Percentiles rank a stretch among this genome's conserved stretches.
These are phyloP conservation scores for Ophiognomonia clavigignenti-juglandacearum DNA, from an alignment of 2,329 filamentous ascomycete species.

Conservation along the genomic window DNA sequence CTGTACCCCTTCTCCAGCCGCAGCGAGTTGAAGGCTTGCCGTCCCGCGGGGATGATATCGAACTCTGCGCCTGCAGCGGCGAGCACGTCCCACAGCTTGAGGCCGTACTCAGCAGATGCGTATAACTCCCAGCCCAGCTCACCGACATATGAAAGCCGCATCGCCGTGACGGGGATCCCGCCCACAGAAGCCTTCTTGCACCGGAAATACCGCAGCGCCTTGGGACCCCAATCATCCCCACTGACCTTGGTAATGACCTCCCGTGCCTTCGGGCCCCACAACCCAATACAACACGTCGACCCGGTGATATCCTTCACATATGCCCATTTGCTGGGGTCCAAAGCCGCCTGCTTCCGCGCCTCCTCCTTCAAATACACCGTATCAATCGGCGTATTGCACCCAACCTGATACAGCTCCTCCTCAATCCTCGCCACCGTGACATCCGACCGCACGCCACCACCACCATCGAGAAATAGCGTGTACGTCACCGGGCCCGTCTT, in stretches of 20 bases:
- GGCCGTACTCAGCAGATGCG: conserved; percentile 53
- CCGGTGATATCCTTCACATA: conserved; percentile 56
- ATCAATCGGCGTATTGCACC: conserved; percentile 51
- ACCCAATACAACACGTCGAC: conserved; percentile 54
- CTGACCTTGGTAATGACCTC: conserved; percentile 44
- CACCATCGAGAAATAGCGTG: conserved; percentile 48
- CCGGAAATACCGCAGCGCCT: conserved; percentile 43
- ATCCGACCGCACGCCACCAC: conserved; percentile 52
- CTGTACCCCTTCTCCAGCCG: conserved; percentile 57
- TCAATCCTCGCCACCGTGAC: conserved; percentile 50
- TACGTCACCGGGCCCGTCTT: conserved; percentile 45
- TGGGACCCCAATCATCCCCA: conserved; percentile 39
- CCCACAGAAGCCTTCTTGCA: conserved; percentile 44
- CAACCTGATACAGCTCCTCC: conserved; percentile 47
- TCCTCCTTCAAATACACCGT: conserved; percentile 48
- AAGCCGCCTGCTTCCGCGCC: conserved; percentile 41
- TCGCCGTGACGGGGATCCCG: conserved; percentile 51
- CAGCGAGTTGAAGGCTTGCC: conserved; percentile 52
- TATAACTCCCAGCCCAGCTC: conserved; percentile 61
- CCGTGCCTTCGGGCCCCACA: conserved; percentile 55
- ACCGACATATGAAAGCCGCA: conserved; percentile 56
- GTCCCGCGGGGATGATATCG: conserved; percentile 54
- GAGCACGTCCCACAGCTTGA: conserved; percentile 53
- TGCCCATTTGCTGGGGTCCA: conserved; percentile 35
- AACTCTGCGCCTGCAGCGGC: conserved; percentile 49